Base-by-base conservation (phyloP, 2,329 filamentous ascomycete genomes). In the Microsporum canis region DNA sequence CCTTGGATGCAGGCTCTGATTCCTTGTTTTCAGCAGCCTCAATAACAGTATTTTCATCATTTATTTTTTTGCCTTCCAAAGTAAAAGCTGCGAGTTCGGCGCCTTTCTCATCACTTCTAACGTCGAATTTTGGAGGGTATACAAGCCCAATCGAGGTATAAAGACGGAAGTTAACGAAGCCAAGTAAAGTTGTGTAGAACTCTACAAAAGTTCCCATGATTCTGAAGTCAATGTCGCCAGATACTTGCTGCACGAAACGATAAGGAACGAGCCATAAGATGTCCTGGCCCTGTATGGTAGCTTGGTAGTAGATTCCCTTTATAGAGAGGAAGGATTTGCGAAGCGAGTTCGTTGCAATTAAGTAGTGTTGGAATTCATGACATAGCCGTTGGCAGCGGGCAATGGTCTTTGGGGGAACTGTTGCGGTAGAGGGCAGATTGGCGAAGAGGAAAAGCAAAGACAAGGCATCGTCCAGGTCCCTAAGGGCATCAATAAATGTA, bases 121-220 rank as follows among this genome's bases (percentile, higher is more conserved):
- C 79, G 72, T 96, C 90, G 69, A 97, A 97, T 75, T 91, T 96
- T 64, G 94, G 94, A 17, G 94, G 94, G 72, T 99, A 99, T 62
- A 96, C 90, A 64, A 99, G 78, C 6, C 94, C 94, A 65, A 95
- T 80, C 0, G 89, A 86, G 0, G 91, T 96, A 78, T 96, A 99
- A 55, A 99, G 81, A 65, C 90, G 82, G 80, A 91, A 99, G 80
- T 99, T 96, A 76, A 97, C 86, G 70, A 99, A 99, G 63, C 92
- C 88, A 23, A 99, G 80, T 12, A 99, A 82, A 3, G 92, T 97
- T 70, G 95, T 96, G 80, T 99, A 99, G 75, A 99, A 99, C 74
- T 99, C 92, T 66, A 99, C 86, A 72, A 99, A 99, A 3, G 94
- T 99, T 63, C 90, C 92, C 94, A 99, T 99, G 76, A 99, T 99